Conservation (phyloP, 192 early-diverging fungal species). For the Coemansia umbellata region DNA sequence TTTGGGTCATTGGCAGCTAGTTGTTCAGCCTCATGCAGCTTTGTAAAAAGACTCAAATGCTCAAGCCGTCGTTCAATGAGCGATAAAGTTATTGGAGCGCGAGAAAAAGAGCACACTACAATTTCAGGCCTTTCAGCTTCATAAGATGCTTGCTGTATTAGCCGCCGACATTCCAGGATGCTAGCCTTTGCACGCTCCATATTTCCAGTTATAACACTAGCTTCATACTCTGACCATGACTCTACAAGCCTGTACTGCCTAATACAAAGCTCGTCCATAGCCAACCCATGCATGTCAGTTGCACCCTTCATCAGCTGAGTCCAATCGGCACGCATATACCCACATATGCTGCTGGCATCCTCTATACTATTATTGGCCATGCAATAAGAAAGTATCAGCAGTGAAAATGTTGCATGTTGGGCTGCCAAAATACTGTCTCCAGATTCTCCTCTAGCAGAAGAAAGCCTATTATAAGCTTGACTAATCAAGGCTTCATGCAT, state of each 20-base stretch:
- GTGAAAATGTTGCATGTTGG: constrained; percentile 5
- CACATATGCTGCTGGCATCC: neutral
- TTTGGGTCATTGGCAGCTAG: constrained; percentile 3
- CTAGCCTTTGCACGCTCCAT: neutral
- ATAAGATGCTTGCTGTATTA: constrained; percentile 3
- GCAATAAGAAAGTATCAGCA: constrained; percentile 14
- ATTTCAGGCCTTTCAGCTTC: no score
- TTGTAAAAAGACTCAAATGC: constrained; percentile 7
- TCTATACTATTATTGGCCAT: neutral
- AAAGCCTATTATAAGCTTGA: neutral
- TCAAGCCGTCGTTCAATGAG: constrained; percentile 11
- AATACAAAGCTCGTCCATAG: neutral
- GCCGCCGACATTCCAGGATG: constrained; percentile 3
- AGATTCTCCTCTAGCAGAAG: neutral
- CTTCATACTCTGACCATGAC: constrained; percentile 36
- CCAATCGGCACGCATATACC: constrained; percentile 22
- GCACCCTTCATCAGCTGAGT: neutral
- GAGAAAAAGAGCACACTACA: constrained; percentile 31
- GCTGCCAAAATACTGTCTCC: constrained; percentile 2
- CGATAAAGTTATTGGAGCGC: constrained; percentile 7
- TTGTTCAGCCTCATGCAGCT: constrained; percentile 11
- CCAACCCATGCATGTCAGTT: neutral
- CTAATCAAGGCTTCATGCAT: constrained; percentile 21
- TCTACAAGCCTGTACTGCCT: constrained; percentile 16
- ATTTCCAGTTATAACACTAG: constrained; percentile 7